Evolutionary conservation across 352 stramenopile species (phyloP).

Genomic region (Phytophthora podocarpi): DNA sequence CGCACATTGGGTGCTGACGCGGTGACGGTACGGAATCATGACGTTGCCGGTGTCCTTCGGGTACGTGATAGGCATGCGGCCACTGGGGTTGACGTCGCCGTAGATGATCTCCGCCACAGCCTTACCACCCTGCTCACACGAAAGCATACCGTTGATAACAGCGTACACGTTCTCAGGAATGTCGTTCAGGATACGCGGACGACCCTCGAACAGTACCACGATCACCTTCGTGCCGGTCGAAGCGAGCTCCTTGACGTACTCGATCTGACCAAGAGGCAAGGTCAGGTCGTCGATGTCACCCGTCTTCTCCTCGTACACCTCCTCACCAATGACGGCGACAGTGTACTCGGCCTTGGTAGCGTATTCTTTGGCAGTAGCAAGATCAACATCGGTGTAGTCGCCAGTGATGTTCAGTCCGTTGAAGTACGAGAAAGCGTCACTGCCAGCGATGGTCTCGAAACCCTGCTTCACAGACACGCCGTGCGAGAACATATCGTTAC

Average conservation of each 20-base stretch:
- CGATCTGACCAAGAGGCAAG: slow-evolving; percentile 43
- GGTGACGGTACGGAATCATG: slow-evolving; percentile 26
- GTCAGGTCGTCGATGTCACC: slow-evolving; percentile 75
- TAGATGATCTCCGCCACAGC: slow-evolving; percentile 80
- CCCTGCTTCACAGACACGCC: slow-evolving; percentile 54
- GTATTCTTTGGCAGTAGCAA: too few relatives aligned
- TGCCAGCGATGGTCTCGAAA: slow-evolving; percentile 33
- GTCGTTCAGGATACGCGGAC: slow-evolving; percentile 68
- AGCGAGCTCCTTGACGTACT: slow-evolving; percentile 70
- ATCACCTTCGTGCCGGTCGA: slow-evolving; percentile 71
- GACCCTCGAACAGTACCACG: slow-evolving; percentile 71
- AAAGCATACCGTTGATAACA: slow-evolving; percentile 74
- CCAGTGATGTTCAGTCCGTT: slow-evolving; percentile 56
- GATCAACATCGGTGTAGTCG: slow-evolving; percentile 35
- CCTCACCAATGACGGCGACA: slow-evolving; percentile 42
- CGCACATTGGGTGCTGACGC: slow-evolving; percentile 40
- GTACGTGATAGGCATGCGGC: slow-evolving; percentile 76
- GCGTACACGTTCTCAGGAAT: slow-evolving; percentile 57
- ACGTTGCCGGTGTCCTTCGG: slow-evolving; percentile 49
- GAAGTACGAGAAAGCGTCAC: slow-evolving; percentile 46
- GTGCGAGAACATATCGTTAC: slow-evolving; percentile 46
- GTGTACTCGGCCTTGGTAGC: too few relatives aligned
- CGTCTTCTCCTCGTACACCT: slow-evolving; percentile 58
- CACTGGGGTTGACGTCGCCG: too few relatives aligned
- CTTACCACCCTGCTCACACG: slow-evolving; percentile 70